Evolutionary conservation across 169 alveolate species (phyloP).

Genomic region (Plasmodium billcollinsi): DNA sequence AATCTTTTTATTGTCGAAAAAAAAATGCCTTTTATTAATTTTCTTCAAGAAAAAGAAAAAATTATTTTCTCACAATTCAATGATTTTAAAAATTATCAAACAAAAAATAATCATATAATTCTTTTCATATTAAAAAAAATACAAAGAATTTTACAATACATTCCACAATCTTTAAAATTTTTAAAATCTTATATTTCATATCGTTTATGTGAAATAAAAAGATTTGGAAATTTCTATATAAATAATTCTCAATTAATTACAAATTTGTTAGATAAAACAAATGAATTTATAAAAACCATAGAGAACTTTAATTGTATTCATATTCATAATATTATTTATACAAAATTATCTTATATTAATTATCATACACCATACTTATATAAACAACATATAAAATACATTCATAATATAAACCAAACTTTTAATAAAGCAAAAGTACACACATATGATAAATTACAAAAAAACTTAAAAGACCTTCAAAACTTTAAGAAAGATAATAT

Average conservation of each 20-base stretch:
- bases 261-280: constrained; percentile 31
- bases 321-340: background rate
- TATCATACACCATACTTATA: too few species aligned
- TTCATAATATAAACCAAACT: background rate
- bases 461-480: background rate
- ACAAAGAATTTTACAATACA: constrained; percentile 26
- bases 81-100: constrained; percentile 19
- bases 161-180: constrained; percentile 20
- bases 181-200: constrained; percentile 49
- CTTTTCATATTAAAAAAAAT: constrained; percentile 31
- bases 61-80: constrained; percentile 14
- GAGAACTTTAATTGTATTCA: constrained; percentile 19
- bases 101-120: constrained; percentile 36
- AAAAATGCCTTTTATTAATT: background rate
- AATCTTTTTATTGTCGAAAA: too few species aligned
- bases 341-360: background rate
- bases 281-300: constrained; percentile 16
- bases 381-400: too few species aligned
- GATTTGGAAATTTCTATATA: constrained; percentile 4
- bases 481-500: background rate
- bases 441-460: background rate
- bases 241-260: constrained; percentile 30
- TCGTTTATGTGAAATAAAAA: constrained; percentile 63
- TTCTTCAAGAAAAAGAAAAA: constrained; percentile 41
- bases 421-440: background rate